A percentile compares a stretch with the other conserved stretches of the same genome.
Evolutionary conservation across 306 rosid genomes (phyloP).

Genomic region (Erythrophleum fordii): DNA sequence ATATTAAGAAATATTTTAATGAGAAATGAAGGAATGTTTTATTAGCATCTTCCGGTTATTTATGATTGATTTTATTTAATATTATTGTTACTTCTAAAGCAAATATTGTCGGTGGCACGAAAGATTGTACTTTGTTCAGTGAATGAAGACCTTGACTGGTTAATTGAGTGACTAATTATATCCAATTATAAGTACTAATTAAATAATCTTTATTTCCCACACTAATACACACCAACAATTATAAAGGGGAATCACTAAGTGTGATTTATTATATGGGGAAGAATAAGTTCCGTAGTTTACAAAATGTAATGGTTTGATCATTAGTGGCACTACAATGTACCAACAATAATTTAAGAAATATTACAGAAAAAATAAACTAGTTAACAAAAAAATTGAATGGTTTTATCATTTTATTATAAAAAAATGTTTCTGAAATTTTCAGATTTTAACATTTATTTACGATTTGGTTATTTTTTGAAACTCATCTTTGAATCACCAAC

Average conservation of each 20-base stretch:
- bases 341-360: no score
- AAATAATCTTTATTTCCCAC: conserved; percentile 3
- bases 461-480: no score
- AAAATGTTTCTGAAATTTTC: no score
- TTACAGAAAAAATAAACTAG: no score
- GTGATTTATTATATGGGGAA: no score
- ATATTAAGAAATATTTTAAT: neutral
- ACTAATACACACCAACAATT: neutral
- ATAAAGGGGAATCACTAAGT: neutral
- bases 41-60: conserved; percentile 24
- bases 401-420: no score
- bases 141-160: conserved; percentile 16
- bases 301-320: no score
- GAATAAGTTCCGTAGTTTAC: no score
- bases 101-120: conserved; percentile 44
- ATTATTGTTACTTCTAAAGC: conserved; percentile 27
- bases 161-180: conserved; percentile 14
- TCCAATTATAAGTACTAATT: neutral
- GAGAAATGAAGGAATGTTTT: conserved; percentile 16
- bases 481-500: no score
- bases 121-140: conserved; percentile 28
- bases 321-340: no score
- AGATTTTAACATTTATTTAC: no score
- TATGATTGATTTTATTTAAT: conserved; percentile 13
- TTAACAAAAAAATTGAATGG: no score